A percentile compares a stretch with the other conserved stretches of the same genome.
phyloP scores from a whole-genome alignment of 805 yeast species.

The Wickerhamomyces subpelliculosus region DNA sequence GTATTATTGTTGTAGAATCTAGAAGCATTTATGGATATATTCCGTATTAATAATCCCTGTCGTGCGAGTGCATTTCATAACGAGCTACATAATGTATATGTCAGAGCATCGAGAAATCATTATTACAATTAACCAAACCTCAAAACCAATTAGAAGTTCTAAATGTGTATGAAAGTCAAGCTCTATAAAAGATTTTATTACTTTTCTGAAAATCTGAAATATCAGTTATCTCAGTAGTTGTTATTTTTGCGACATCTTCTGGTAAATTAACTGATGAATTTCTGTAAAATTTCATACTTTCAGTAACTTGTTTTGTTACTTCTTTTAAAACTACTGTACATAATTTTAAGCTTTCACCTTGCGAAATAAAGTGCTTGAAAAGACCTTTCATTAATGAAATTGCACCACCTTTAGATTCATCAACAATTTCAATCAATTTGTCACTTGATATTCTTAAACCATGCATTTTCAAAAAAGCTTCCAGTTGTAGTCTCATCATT shows the following conservation, averaged over 20 bases:
- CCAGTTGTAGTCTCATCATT: conserved; percentile 33
- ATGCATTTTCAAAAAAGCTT: conserved; percentile 37
- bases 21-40: no score
- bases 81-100: no score
- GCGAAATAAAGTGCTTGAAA: conserved; percentile 33
- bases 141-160: no score
- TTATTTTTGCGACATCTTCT: no score
- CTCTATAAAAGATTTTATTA: not conserved
- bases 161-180: no score
- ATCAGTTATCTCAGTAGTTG: not conserved
- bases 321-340: conserved; percentile 29
- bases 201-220: not conserved
- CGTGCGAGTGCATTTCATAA: no score
- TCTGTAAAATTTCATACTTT: conserved; percentile 5
- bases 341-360: conserved; percentile 34
- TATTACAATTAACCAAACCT: no score
- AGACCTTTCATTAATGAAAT: conserved; percentile 31
- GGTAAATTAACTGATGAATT: not conserved
- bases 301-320: conserved; percentile 21
- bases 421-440: conserved; percentile 31
- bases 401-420: conserved; percentile 31
- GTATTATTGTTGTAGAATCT: no score
- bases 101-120: no score
- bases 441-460: conserved; percentile 40
- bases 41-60: no score